These are phyloP conservation scores for Tolypocladium guangdongense DNA, from an alignment of 2,329 filamentous ascomycete species.

Conservation along the genomic window DNA sequence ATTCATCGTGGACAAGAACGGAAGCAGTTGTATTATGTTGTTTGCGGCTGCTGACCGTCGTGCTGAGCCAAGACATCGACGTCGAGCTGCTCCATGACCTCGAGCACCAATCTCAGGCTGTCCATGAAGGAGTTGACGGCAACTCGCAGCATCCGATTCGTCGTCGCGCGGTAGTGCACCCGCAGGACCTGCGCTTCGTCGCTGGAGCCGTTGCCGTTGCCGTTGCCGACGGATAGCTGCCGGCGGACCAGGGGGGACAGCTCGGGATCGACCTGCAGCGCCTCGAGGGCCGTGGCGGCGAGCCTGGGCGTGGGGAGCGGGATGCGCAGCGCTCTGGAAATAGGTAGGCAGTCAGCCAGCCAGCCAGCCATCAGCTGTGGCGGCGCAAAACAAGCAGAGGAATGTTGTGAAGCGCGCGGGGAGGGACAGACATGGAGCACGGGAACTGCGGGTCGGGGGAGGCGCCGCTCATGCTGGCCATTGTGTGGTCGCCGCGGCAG, in stretches of 20 bases:
- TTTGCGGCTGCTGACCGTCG: slow-evolving; percentile 5
- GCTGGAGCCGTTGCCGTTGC: slow-evolving; percentile 6
- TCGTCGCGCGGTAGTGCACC: slow-evolving; percentile 75
- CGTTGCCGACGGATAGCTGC: slow-evolving; percentile 45
- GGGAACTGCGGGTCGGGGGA: slow-evolving; percentile 41
- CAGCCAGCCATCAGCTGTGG: background rate
- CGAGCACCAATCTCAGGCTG: slow-evolving; percentile 69
- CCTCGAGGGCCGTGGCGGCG: slow-evolving; percentile 61
- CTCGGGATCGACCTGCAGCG: slow-evolving; percentile 78
- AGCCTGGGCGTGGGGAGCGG: slow-evolving; percentile 75
- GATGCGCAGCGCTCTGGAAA: slow-evolving; percentile 55
- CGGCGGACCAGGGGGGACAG: slow-evolving; percentile 75
- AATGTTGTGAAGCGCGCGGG: slow-evolving; percentile 1
- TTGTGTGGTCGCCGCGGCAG: slow-evolving; percentile 1
- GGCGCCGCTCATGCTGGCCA: slow-evolving; percentile 23
- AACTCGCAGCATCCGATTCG: slow-evolving; percentile 92
- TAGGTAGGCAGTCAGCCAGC: background rate
- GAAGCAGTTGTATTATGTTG: background rate
- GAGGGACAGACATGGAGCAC: slow-evolving; percentile 46
- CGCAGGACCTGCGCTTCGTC: slow-evolving; percentile 41
- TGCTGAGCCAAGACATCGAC: slow-evolving; percentile 56
- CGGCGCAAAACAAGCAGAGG: slow-evolving; percentile 3
- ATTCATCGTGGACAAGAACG: background rate
- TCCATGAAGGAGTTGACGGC: slow-evolving; percentile 96
- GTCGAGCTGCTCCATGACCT: slow-evolving; percentile 86